Evolutionary conservation across 805 yeast genomes (phyloP), one percentile per base, ranked within the genome.

Genomic region (Candida xyloterini): DNA sequence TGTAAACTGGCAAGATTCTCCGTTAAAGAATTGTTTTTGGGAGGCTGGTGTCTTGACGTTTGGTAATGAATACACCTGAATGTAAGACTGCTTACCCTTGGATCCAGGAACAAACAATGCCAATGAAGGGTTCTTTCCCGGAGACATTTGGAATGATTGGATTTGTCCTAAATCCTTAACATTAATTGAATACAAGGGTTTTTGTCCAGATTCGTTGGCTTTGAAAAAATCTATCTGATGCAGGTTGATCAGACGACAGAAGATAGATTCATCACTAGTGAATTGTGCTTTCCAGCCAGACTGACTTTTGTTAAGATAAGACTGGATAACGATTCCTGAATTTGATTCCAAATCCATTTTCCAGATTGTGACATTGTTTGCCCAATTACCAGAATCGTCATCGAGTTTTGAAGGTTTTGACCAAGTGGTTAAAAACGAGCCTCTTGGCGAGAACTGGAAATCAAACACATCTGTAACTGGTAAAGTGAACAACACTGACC

Each of bases 201-300:
- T 77, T 14, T 43, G 47, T 41, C 71, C 68, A 47, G 70, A 67
- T 36, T 65, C 43, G 38, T 64, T 64, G 34, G 59, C 43, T 59
- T 82, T 81, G 58, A 68, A 84, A 51, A 88, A 83, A 55, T 81
- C 86, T 43, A 84, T 70, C 56, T 82, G 87, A 56, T 73, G 76
- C 39, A 66, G 62, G 44, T 67, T 68, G 22, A 48, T 38, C 48
- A 73, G 53, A 58, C 81, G 75, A 33, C 87, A 84, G 62, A 84
- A 71, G 49, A 76, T 69, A 49, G 74, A 70, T 68, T 89, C 96
- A 61, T 89, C 93, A 44, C 74, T 73, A 7, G 95, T 84, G 61
- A 82, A 89, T 65, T 88, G 95, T n/a, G 95, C 84, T 59, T 78
- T 76, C 97, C 98, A 91, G 18, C 91, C 91, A 47, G 79, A 77